phyloP scores from a whole-genome alignment of 2,329 filamentous ascomycete genomes.

The Byssochlamys sp. region DNA sequence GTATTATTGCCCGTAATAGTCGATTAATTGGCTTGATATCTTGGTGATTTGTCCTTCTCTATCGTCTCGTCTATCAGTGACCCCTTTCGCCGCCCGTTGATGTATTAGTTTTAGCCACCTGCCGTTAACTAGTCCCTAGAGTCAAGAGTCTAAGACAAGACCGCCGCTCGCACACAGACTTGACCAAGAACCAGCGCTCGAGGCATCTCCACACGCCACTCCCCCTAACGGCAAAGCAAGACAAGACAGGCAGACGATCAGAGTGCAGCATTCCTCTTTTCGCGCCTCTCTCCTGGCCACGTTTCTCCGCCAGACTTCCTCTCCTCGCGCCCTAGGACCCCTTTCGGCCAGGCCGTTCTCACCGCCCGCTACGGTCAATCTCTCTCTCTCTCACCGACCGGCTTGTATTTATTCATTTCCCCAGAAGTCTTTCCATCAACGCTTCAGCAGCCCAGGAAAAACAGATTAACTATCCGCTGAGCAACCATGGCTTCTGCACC shows the following conservation, averaged over 20 bases:
- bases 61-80: not conserved
- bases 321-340: constrained; percentile 5
- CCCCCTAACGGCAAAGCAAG: not conserved
- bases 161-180: not conserved
- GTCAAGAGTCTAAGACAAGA: not conserved
- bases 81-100: not conserved
- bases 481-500: constrained; percentile 23
- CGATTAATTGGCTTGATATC: no score
- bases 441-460: not conserved
- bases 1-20: no score
- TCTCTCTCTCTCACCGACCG: constrained; percentile 1
- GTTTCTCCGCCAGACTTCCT: constrained; percentile 12
- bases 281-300: constrained; percentile 8
- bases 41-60: no score
- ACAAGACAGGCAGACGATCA: not conserved
- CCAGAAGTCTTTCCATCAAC: not conserved
- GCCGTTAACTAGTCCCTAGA: not conserved
- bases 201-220: not conserved
- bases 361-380: constrained; percentile 1
- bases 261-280: constrained; percentile 4
- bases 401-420: not conserved
- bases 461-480: constrained; percentile 1
- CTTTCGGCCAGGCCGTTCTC: constrained; percentile 1
- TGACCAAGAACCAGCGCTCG: not conserved
- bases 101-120: not conserved